These are phyloP conservation scores for Beta vulgaris DNA, from an alignment of 148 eudicot genomes.

Conservation along the genomic window DNA sequence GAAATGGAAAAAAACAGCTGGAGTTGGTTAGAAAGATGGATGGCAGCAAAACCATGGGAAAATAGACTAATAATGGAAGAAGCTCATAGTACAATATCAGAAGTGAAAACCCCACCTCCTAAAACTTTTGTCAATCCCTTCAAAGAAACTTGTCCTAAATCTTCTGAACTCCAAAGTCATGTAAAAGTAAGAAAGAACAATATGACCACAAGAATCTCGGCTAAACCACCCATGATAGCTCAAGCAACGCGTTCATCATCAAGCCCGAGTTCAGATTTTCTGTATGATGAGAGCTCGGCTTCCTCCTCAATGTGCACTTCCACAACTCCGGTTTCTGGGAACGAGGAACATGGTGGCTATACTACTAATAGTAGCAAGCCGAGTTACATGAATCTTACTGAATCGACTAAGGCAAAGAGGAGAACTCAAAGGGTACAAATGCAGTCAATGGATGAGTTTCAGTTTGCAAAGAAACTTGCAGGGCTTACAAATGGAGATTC, in stretches of 20 bases:
- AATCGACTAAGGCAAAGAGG: constrained; percentile 80
- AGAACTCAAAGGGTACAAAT: constrained; percentile 53
- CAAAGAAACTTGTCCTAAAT: constrained; percentile 34
- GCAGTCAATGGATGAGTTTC: constrained; percentile 86
- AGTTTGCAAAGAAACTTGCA: constrained; percentile 63
- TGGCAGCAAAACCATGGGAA: constrained; percentile 97
- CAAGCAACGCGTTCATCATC: constrained; percentile 61
- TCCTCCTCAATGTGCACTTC: constrained; percentile 89
- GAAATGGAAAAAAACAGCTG: constrained; percentile 62
- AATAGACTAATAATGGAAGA: constrained; percentile 85
- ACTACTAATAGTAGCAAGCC: constrained; percentile 46
- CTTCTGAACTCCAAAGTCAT: constrained; percentile 46
- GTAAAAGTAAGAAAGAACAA: constrained; percentile 68
- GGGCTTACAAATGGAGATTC: constrained; percentile 41
- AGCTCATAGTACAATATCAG: constrained; percentile 35
- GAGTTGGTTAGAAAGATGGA: constrained; percentile 99
- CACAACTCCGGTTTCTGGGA: constrained; percentile 69
- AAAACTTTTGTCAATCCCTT: constrained; percentile 31
- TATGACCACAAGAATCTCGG: constrained; percentile 70
- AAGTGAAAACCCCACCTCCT: constrained; percentile 51
- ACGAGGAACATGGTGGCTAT: constrained; percentile 43
- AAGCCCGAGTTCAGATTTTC: constrained; percentile 81
- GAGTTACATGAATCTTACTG: constrained; percentile 81
- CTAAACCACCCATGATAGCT: constrained; percentile 54
- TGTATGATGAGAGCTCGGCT: constrained; percentile 70